A percentile compares a stretch with the other conserved stretches of the same genome.
phyloP scores from a whole-genome alignment of 2,329 filamentous ascomycete species.

The Emydomyces testavorans region DNA sequence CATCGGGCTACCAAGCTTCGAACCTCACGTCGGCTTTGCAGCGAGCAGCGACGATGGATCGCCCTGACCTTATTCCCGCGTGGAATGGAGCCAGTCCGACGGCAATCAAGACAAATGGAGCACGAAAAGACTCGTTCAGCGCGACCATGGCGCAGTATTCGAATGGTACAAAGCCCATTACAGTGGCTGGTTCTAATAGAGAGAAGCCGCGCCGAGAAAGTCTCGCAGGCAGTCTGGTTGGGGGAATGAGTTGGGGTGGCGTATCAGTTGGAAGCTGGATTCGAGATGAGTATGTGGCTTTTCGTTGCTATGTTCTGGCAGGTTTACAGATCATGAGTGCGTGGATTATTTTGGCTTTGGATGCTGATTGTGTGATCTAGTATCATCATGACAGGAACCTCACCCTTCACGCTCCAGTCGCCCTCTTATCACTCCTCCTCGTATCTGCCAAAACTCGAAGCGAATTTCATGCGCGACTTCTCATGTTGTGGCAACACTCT shows the following conservation, averaged over 20 bases:
- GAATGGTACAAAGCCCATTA: constrained; percentile 49
- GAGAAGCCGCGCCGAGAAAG: constrained; percentile 48
- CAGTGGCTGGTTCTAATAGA: constrained; percentile 40
- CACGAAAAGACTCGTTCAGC: constrained; percentile 46
- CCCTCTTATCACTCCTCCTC: constrained; percentile 94
- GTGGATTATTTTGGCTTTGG: neutral
- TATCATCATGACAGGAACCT: constrained; percentile 91
- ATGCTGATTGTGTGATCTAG: constrained; percentile 39
- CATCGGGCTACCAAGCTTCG: constrained; percentile 49
- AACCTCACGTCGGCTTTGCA: constrained; percentile 53
- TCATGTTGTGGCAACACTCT: constrained; percentile 84
- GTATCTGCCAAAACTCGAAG: constrained; percentile 90
- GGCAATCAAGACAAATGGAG: constrained; percentile 30
- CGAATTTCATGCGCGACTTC: constrained; percentile 96
- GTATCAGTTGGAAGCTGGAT: constrained; percentile 95
- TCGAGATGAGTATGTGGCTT: constrained; percentile 76
- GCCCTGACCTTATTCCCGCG: constrained; percentile 35
- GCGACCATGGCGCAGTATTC: constrained; percentile 43
- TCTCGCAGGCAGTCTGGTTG: constrained; percentile 50
- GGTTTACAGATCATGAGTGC: too few species aligned
- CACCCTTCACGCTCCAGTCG: constrained; percentile 83
- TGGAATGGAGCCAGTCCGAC: constrained; percentile 31
- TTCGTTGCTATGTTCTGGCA: neutral
- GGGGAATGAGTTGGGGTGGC: constrained; percentile 93
- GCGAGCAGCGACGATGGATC: constrained; percentile 35